Percentiles rank a stretch among this genome's conserved stretches.
Evolutionary conservation across 179 eudicot species (phyloP).

Genomic region (Spinacia oleracea): DNA sequence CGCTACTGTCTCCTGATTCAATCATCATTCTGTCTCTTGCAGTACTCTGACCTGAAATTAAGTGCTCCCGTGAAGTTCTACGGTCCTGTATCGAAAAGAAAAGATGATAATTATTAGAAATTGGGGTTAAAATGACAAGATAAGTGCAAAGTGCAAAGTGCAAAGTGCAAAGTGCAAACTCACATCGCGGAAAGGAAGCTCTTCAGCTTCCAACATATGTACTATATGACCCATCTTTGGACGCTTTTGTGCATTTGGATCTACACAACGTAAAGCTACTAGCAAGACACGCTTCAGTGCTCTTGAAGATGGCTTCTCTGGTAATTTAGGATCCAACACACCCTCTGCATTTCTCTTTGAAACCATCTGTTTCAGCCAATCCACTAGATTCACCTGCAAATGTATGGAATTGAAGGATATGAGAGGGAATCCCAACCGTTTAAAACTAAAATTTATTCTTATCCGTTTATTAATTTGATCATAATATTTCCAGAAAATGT

Average conservation of each 20-base stretch:
- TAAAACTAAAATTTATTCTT: no score
- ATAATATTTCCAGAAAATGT: no score
- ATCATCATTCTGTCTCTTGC: constrained; percentile 34
- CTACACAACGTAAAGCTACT: constrained; percentile 73
- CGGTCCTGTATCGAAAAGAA: constrained; percentile 43
- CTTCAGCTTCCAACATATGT: constrained; percentile 81
- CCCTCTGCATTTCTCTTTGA: constrained; percentile 64
- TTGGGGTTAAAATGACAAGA: not conserved
- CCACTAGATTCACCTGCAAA: constrained; percentile 64
- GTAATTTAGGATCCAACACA: constrained; percentile 73
- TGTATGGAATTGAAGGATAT: not conserved
- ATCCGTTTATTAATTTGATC: no score
- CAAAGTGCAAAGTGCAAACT: constrained; percentile 27
- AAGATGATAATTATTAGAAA: not conserved
- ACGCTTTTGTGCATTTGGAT: constrained; percentile 70
- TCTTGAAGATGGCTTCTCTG: constrained; percentile 63
- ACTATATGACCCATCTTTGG: constrained; percentile 83
- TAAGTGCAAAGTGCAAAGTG: no score
- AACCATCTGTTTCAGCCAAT: constrained; percentile 78
- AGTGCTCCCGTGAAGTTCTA: constrained; percentile 42
- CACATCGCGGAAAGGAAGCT: constrained; percentile 58
- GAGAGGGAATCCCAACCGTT: no score
- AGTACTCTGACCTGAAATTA: constrained; percentile 28
- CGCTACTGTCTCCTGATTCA: constrained; percentile 74
- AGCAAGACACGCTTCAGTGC: constrained; percentile 58